Conservation (phyloP, 169 alveolate species). For the Eimeria necatrix region DNA sequence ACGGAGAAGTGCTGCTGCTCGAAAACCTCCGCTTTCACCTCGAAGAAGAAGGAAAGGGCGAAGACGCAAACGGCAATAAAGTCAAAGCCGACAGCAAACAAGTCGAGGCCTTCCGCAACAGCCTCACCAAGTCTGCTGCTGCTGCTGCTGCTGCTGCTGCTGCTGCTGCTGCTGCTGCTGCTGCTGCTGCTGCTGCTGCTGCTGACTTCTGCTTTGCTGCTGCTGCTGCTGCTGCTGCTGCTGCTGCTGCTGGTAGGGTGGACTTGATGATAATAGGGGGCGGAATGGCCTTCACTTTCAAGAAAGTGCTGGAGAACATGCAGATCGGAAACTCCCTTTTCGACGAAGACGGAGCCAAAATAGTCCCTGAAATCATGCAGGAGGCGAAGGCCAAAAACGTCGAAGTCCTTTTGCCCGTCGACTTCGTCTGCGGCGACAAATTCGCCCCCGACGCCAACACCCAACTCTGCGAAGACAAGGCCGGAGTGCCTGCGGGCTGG, state of each 20-base stretch:
- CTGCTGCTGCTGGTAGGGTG: conserved; percentile 83
- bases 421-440: conserved; percentile 95
- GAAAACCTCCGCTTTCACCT: conserved; percentile 98
- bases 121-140: conserved; percentile 89
- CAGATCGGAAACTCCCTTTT: conserved; percentile 96
- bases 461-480: conserved; percentile 88
- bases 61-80: conserved; percentile 94
- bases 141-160: not conserved
- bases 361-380: conserved; percentile 96
- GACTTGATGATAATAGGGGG: conserved; percentile 98
- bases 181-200: too few species aligned
- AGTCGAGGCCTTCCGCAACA: conserved; percentile 93
- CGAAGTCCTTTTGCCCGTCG: conserved; percentile 96
- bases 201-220: too few species aligned
- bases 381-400: conserved; percentile 96
- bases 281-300: conserved; percentile 99
- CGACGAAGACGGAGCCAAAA: conserved; percentile 98
- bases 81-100: conserved; percentile 92
- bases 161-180: too few species aligned
- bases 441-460: conserved; percentile 93
- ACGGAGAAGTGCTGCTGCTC: conserved; percentile 94
- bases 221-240: too few species aligned
- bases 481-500: conserved; percentile 97
- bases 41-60: conserved; percentile 98
- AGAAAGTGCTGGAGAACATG: conserved; percentile 93